Percentiles rank a stretch among this genome's conserved stretches.
phyloP scores from a whole-genome alignment of 495 filamentous ascomycete genomes.

The Hyaloscypha finlandica region DNA sequence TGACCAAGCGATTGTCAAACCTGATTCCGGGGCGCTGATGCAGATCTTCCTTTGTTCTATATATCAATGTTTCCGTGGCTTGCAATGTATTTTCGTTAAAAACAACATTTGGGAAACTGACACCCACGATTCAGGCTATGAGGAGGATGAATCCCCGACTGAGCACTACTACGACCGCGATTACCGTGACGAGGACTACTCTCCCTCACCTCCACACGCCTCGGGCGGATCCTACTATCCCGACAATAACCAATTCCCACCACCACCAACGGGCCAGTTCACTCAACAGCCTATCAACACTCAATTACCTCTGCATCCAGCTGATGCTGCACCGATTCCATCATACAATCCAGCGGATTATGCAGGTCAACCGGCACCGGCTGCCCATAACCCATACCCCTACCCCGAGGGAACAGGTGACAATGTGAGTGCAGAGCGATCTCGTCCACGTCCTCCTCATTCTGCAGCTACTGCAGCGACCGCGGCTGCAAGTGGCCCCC shows the following conservation, averaged over 20 bases:
- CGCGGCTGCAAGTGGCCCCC: conserved; percentile 1
- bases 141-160: conserved; percentile 37
- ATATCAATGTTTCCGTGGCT: conserved; percentile 16
- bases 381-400: conserved; percentile 21
- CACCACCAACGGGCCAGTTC: conserved; percentile 38
- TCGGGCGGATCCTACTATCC: conserved; percentile 55
- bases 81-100: conserved; percentile 1
- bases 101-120: conserved; percentile 19
- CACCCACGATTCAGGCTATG: conserved; percentile 26
- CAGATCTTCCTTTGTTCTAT: conserved; percentile 18
- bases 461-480: conserved; percentile 8
- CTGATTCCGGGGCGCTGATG: conserved; percentile 26
- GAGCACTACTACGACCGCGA: conserved; percentile 39
- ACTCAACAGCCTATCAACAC: conserved; percentile 22
- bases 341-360: conserved; percentile 49
- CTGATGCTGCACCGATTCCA: conserved; percentile 32
- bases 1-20: conserved; percentile 30
- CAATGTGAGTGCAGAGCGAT: conserved; percentile 36
- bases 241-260: conserved; percentile 43
- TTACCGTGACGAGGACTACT: conserved; percentile 35
- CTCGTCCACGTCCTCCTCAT: conserved; percentile 18
- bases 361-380: conserved; percentile 27
- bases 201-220: conserved; percentile 51
- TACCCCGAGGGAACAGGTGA: conserved; percentile 31
- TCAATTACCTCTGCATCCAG: conserved; percentile 9